phyloP scores from a whole-genome alignment of 1,284 basidiomycete species.

The Porogramme epimiltina region DNA sequence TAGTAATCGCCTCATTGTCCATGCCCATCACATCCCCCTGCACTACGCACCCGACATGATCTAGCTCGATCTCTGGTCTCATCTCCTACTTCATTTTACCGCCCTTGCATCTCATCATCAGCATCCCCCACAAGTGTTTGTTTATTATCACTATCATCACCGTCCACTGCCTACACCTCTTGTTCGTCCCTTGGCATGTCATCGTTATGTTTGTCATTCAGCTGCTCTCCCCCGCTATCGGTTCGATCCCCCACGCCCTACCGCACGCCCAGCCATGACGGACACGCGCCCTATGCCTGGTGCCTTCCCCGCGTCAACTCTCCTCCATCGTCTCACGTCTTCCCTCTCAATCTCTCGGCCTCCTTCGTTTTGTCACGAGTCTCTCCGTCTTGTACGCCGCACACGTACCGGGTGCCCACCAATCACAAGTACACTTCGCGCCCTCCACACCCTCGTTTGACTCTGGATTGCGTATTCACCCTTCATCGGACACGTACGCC shows the following conservation, averaged over 20 bases:
- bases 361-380: constrained; percentile 18
- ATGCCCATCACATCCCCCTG: constrained; percentile 12
- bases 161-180: constrained; percentile 26
- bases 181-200: constrained; percentile 27
- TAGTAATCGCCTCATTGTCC: constrained; percentile 22
- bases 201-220: constrained; percentile 31
- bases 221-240: constrained; percentile 28
- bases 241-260: constrained; percentile 16
- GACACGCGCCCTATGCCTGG: constrained; percentile 18
- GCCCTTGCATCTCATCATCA: constrained; percentile 23
- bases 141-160: constrained; percentile 29
- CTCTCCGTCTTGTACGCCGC: constrained; percentile 7
- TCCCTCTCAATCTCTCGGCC: constrained; percentile 8
- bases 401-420: not conserved
- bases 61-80: constrained; percentile 23
- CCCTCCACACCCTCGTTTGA: constrained; percentile 24
- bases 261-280: constrained; percentile 19
- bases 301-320: constrained; percentile 14
- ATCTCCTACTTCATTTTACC: constrained; percentile 20
- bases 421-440: constrained; percentile 16
- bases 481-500: constrained; percentile 2
- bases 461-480: constrained; percentile 23
- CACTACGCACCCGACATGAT: constrained; percentile 23
- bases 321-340: constrained; percentile 14
- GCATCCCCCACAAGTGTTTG: constrained; percentile 27